A percentile compares a stretch with the other conserved stretches of the same genome.
phyloP scores from a whole-genome alignment of 2,329 filamentous ascomycete species.

The Aspergillus spinulosporus region DNA sequence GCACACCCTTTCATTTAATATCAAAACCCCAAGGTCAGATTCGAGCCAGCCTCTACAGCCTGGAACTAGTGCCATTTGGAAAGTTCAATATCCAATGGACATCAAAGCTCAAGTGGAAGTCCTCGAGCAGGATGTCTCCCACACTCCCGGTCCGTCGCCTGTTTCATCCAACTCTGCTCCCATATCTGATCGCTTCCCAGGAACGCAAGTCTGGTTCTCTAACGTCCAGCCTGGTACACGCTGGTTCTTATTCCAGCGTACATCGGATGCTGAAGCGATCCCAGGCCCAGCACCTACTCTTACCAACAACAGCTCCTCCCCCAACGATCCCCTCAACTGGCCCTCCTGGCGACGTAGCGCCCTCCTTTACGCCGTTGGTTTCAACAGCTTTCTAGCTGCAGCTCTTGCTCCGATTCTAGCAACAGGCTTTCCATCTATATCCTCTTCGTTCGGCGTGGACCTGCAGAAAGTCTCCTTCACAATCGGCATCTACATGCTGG shows the following conservation, averaged over 20 bases:
- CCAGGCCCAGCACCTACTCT: neutral
- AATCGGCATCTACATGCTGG: slow-evolving; percentile 11
- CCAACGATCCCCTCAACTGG: slow-evolving; percentile 9
- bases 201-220: slow-evolving; percentile 1
- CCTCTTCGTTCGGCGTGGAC: neutral
- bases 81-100: neutral
- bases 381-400: slow-evolving; percentile 10
- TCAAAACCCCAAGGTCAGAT: no score
- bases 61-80: no score
- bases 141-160: neutral
- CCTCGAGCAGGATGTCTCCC: neutral
- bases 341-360: neutral
- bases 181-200: neutral
- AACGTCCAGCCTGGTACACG: neutral
- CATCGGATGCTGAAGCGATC: neutral
- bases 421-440: neutral
- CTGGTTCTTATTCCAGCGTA: no score
- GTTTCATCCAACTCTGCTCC: neutral
- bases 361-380: slow-evolving; percentile 4
- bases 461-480: slow-evolving; percentile 7
- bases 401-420: slow-evolving; percentile 8
- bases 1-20: no score
- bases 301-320: neutral
- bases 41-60: no score
- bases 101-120: neutral